A percentile compares a stretch with the other conserved stretches of the same genome.
Conservation (phyloP, 2,329 filamentous ascomycete species). For the Bipolaris bicolor region DNA sequence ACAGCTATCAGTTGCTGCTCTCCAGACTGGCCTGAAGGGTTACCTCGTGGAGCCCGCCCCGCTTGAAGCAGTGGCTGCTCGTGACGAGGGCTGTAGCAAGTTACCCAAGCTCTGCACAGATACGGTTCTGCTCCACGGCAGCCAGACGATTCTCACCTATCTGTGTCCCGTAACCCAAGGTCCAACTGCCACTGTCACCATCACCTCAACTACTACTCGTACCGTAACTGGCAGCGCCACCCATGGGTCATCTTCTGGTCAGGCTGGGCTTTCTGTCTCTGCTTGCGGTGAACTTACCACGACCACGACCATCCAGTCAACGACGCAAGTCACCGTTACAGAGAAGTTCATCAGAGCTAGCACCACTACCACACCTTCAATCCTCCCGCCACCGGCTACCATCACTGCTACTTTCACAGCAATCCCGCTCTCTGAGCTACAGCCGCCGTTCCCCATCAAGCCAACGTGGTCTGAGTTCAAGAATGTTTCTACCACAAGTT, state of each 20-base stretch:
- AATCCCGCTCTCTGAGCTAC: not conserved
- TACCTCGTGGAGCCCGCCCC: conserved; percentile 8
- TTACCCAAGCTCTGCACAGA: conserved; percentile 32
- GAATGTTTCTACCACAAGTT: not conserved
- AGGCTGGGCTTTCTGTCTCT: not conserved
- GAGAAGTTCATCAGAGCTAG: not conserved
- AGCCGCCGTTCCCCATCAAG: not conserved
- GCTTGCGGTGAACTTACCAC: conserved; percentile 16
- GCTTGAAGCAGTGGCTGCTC: conserved; percentile 11
- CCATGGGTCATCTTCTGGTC: conserved; percentile 1
- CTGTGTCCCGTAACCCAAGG: conserved; percentile 24
- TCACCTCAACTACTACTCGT: conserved; percentile 27
- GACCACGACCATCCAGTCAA: conserved; percentile 26
- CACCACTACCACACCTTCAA: not conserved
- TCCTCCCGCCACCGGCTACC: not conserved
- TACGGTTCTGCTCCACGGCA: conserved; percentile 21
- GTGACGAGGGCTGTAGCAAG: conserved; percentile 17
- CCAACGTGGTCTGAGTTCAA: not conserved
- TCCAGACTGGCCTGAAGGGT: conserved; percentile 13
- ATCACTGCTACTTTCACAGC: conserved; percentile 6
- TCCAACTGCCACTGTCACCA: conserved; percentile 19
- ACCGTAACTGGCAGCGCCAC: conserved; percentile 1
- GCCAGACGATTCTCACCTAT: conserved; percentile 30
- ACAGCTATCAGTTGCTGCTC: conserved; percentile 14
- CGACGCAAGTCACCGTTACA: conserved; percentile 10